phyloP scores from a whole-genome alignment of 495 filamentous ascomycete species.

The Astrothelium macrocarpum region DNA sequence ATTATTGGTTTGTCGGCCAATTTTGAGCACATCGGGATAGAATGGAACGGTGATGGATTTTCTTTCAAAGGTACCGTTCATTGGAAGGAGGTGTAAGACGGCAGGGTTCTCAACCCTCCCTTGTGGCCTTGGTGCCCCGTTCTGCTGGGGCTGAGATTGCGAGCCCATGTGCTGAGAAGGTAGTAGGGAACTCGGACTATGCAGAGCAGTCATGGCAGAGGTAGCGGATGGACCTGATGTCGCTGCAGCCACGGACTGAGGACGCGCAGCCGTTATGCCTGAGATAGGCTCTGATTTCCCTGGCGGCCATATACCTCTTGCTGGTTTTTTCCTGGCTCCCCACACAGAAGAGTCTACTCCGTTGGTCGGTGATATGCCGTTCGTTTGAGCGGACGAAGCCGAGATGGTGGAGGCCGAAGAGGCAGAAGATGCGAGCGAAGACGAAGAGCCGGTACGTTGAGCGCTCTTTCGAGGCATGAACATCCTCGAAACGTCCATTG shows the following conservation, averaged over 20 bases:
- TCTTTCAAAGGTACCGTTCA: conserved; percentile 92
- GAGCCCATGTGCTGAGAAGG: conserved; percentile 57
- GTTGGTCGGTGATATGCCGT: conserved; percentile 39
- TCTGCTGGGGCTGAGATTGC: conserved; percentile 47
- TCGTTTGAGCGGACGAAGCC: conserved; percentile 37
- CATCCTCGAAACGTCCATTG: conserved; percentile 82
- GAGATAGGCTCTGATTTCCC: conserved; percentile 59
- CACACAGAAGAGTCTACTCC: conserved; percentile 38
- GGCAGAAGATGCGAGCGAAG: conserved; percentile 46
- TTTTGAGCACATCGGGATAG: conserved; percentile 77
- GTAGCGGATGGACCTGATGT: conserved; percentile 55
- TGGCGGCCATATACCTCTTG: conserved; percentile 62
- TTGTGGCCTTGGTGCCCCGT: conserved; percentile 51
- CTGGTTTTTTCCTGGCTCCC: conserved; percentile 53
- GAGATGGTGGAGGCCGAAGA: conserved; percentile 35
- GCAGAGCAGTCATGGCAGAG: conserved; percentile 61
- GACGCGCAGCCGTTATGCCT: conserved; percentile 50
- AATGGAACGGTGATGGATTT: conserved; percentile 91
- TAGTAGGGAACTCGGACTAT: conserved; percentile 62
- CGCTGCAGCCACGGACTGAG: conserved; percentile 54
- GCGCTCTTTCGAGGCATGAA: conserved; percentile 77
- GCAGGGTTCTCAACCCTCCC: conserved; percentile 53
- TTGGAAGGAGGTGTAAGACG: conserved; percentile 68
- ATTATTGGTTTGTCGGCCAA: conserved; percentile 92
- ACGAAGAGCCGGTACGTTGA: conserved; percentile 80